Conservation (phyloP, 805 yeast genomes). For the Clavispora asparagi region DNA sequence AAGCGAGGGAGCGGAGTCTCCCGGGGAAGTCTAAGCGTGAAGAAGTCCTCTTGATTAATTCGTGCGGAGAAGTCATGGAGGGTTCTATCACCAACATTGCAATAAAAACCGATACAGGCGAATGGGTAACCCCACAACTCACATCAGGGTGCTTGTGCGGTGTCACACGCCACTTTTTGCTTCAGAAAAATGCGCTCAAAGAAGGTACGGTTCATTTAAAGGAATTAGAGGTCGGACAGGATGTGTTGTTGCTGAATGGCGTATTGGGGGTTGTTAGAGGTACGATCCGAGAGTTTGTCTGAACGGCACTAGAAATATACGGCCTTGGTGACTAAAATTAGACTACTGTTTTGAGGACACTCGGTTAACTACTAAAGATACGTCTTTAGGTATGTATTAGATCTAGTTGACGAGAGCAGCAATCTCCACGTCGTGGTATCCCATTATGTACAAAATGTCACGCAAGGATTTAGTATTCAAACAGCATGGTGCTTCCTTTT, state of each 20-base stretch:
- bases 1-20: slow-evolving; percentile 51
- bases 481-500: slow-evolving; percentile 72
- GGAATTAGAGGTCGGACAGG: slow-evolving; percentile 60
- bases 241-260: slow-evolving; percentile 72
- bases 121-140: slow-evolving; percentile 81
- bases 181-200: slow-evolving; percentile 46
- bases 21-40: slow-evolving; percentile 48
- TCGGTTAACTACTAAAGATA: neutral
- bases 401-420: slow-evolving; percentile 7
- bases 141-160: slow-evolving; percentile 83
- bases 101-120: slow-evolving; percentile 38
- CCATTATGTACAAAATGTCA: slow-evolving; percentile 78
- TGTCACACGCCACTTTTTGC: slow-evolving; percentile 61
- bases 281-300: slow-evolving; percentile 10
- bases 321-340: no score
- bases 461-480: slow-evolving; percentile 68
- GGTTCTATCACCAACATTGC: slow-evolving; percentile 84
- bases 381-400: neutral
- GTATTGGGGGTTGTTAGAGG: slow-evolving; percentile 75
- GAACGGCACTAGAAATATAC: no score
- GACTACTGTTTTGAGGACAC: no score
- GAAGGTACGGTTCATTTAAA: slow-evolving; percentile 47
- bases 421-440: slow-evolving; percentile 58
- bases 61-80: slow-evolving; percentile 60
- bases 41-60: slow-evolving; percentile 60